These are phyloP conservation scores for Ulota crispa DNA, from an alignment of 225 moss, liverwort and hornwort species.

Conservation along the genomic window DNA sequence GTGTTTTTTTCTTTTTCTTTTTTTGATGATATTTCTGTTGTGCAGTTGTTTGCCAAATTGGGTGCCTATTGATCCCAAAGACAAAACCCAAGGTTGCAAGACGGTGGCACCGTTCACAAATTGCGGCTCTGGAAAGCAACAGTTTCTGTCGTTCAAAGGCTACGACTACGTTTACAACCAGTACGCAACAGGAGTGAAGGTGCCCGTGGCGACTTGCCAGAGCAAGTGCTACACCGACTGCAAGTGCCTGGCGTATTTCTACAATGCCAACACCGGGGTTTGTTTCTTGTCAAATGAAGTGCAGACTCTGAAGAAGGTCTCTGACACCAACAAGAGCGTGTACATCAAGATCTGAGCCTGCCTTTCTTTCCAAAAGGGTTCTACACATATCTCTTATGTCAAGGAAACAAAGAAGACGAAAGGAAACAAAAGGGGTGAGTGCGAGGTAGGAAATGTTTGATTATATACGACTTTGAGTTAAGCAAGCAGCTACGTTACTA, in stretches of 20 bases:
- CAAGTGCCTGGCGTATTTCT: conserved; percentile 29
- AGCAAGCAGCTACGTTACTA: no score
- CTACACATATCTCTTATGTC: no score
- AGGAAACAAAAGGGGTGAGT: no score
- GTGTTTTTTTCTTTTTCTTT: no score
- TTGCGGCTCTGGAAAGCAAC: conserved; percentile 10
- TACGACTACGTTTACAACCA: conserved; percentile 43
- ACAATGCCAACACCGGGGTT: background rate
- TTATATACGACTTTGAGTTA: no score
- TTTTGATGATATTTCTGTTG: no score
- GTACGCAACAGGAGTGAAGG: background rate
- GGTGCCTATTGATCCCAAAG: conserved; percentile 14
- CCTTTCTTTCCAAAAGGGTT: no score
- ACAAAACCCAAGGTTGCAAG: conserved; percentile 38
- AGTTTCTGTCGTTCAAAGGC: conserved; percentile 13
- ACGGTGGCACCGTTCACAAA: conserved; percentile 2
- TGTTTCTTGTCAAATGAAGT: conserved; percentile 41
- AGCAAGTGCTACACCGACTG: conserved; percentile 7
- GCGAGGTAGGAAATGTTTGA: no score
- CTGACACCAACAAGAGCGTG: background rate
- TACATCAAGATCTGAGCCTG: conserved; percentile 20
- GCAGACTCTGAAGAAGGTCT: conserved; percentile 31
- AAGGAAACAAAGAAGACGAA: no score
- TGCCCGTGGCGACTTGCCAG: background rate
- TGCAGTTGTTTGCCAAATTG: conserved; percentile 33